phyloP scores from a whole-genome alignment of 23 red algal genomes.

The Gracilaria vermiculophylla region DNA sequence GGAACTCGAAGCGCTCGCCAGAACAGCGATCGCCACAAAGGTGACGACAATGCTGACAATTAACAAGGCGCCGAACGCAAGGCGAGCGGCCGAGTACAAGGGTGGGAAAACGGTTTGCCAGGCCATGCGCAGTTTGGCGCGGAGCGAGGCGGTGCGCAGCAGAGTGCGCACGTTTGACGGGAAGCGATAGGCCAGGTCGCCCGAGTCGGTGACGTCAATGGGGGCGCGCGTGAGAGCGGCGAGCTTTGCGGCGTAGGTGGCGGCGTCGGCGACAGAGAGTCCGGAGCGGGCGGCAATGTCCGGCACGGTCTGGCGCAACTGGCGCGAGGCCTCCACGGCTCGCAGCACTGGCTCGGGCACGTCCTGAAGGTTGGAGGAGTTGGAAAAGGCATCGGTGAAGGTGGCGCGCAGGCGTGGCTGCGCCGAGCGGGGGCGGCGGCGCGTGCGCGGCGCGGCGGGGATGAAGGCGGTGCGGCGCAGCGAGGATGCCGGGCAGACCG shows the following conservation, averaged over 20 bases:
- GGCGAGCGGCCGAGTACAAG: conserved; percentile 66
- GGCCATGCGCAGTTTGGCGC: conserved; percentile 45
- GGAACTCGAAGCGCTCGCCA: conserved; percentile 34
- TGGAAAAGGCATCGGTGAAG: no score
- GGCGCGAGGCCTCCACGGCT: conserved; percentile 45
- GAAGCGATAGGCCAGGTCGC: conserved; percentile 86
- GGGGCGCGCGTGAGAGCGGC: conserved; percentile 61
- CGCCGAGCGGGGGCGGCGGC: no score
- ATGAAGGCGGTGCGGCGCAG: neutral
- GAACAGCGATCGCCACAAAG: conserved; percentile 68
- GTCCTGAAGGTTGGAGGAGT: conserved; percentile 11
- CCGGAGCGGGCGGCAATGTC: conserved; percentile 84
- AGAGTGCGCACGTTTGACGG: conserved; percentile 58
- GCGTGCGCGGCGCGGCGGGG: neutral
- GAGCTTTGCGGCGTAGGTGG: conserved; percentile 60
- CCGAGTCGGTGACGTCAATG: conserved; percentile 84
- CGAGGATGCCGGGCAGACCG: neutral
- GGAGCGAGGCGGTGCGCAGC: conserved; percentile 46
- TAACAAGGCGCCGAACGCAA: conserved; percentile 86
- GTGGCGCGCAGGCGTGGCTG: neutral
- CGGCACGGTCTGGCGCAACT: conserved; percentile 68
- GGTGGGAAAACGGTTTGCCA: conserved; percentile 60
- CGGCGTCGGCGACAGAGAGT: conserved; percentile 31
- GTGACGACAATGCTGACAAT: conserved; percentile 80
- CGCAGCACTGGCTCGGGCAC: conserved; percentile 47